These are phyloP conservation scores for Sclerotinia sclerotiorum DNA, from an alignment of 2,329 filamentous ascomycete genomes.

Conservation along the genomic window DNA sequence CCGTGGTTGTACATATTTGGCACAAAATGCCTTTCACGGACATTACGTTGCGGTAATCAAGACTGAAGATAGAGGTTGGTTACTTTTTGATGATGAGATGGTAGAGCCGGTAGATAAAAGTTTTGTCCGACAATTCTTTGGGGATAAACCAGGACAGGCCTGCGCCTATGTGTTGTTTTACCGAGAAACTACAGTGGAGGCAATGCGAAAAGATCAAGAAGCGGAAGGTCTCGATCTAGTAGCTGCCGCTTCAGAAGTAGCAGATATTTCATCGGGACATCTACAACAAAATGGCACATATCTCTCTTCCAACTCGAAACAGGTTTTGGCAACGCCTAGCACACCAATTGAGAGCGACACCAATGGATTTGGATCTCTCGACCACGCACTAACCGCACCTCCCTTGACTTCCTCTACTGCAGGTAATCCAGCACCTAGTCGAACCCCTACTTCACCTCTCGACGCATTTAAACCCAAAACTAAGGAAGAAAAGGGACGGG, in stretches of 20 bases:
- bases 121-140: conserved; percentile 96
- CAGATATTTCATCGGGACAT: conserved; percentile 54
- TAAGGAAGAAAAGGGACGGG: conserved; percentile 63
- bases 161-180: conserved; percentile 98
- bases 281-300: conserved; percentile 47
- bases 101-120: conserved; percentile 96
- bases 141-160: conserved; percentile 84
- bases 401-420: conserved; percentile 32
- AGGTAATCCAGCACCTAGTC: conserved; percentile 39
- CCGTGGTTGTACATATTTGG: conserved; percentile 98
- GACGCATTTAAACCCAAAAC: conserved; percentile 41
- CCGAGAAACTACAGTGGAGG: conserved; percentile 78
- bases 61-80: conserved; percentile 91
- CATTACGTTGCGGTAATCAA: conserved; percentile 99
- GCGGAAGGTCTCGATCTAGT: conserved; percentile 66
- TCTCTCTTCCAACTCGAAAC: conserved; percentile 48
- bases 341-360: conserved; percentile 49
- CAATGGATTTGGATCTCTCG: conserved; percentile 57
- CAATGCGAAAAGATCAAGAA: conserved; percentile 75
- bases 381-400: conserved; percentile 67
- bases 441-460: conserved; percentile 39
- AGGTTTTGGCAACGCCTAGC: conserved; percentile 49
- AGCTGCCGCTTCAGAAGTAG: conserved; percentile 57
- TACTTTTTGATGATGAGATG: conserved; percentile 97
- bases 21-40: conserved; percentile 93